Evolutionary conservation across 169 alveolate species (phyloP), one percentile per base, ranked within the genome.

Genomic region (Babesia bigemina): DNA sequence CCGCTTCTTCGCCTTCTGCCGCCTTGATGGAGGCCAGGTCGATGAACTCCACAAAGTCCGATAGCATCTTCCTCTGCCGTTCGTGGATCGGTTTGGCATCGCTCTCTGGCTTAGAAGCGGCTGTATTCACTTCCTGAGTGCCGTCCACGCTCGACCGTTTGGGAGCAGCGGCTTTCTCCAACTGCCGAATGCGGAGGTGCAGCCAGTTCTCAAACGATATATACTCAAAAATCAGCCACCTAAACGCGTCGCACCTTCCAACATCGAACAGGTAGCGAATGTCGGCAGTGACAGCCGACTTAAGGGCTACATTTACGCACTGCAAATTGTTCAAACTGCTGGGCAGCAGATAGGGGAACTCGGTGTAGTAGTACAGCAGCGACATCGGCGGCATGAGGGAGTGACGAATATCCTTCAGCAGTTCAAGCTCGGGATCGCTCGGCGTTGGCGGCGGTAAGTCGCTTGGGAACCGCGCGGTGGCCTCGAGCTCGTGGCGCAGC

Each of bases 161-260:
- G 48, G 39, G 39, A 63, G 45, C 58, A 12, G 61, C 52, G 33
- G 33, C 16, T 45, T 36, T 53, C 63, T 62, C 66, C 45, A 76
- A 47, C 61, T 69, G 79, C 33, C 59, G 50, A 29, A 76, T 52
- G 14, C 71, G 74, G 26, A 79, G 67, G 52, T 73, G 58, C 42
- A 81, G 42, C 75, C 75, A 81, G 59, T 81, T 81, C 77, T 81
- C 88, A 33, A 81, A 73, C n/a, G 66, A 29, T 16, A 81, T 70
- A 79, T 81, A 81, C 33, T 81, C 88, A 21, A 48, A 24, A 21
- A 81, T 36, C 48, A 81, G 17, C 88, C 88, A 81, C 19, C 88
- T 26, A 61, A 73, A 81, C 10, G 88, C 84, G 52, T 81, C 88
- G 13, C 72, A 42, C 19, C 77, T 52, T 16, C 88, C 88, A 28